phyloP scores from a whole-genome alignment of 148 eudicot species.

The Cornus kousa region DNA sequence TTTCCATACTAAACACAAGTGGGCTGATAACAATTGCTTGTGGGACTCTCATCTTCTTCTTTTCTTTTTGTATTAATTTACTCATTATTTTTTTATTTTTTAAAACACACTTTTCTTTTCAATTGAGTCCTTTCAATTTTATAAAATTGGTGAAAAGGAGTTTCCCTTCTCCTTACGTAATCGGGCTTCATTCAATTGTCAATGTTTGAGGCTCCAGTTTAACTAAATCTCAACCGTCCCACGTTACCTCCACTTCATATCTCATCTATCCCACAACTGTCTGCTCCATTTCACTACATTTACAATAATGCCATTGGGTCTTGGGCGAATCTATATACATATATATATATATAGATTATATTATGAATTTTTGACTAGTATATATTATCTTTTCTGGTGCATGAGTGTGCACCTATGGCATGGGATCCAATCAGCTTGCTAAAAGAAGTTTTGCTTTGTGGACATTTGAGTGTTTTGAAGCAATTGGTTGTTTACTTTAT shows the following conservation, averaged over 20 bases:
- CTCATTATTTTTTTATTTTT: background rate
- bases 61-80: background rate
- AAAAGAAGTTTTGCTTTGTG: no score
- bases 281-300: conserved; percentile 6
- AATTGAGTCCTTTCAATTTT: background rate
- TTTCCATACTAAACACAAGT: conserved; percentile 14
- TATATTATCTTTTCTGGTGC: no score
- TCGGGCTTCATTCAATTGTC: conserved; percentile 32
- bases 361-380: background rate
- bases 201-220: conserved; percentile 41
- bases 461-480: no score
- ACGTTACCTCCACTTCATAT: conserved; percentile 26
- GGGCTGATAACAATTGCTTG: conserved; percentile 31
- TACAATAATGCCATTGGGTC: background rate
- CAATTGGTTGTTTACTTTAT: no score
- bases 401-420: conserved; percentile 9
- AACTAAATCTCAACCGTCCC: conserved; percentile 36
- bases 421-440: conserved; percentile 9
- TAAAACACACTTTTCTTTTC: background rate
- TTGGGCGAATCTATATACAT: background rate
- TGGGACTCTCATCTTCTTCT: conserved; percentile 15
- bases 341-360: no score
- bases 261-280: conserved; percentile 19
- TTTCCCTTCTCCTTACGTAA: conserved; percentile 50
- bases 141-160: conserved; percentile 15